Base-by-base conservation (phyloP, 2,329 filamentous ascomycete species). In the Endothia cerciana region DNA sequence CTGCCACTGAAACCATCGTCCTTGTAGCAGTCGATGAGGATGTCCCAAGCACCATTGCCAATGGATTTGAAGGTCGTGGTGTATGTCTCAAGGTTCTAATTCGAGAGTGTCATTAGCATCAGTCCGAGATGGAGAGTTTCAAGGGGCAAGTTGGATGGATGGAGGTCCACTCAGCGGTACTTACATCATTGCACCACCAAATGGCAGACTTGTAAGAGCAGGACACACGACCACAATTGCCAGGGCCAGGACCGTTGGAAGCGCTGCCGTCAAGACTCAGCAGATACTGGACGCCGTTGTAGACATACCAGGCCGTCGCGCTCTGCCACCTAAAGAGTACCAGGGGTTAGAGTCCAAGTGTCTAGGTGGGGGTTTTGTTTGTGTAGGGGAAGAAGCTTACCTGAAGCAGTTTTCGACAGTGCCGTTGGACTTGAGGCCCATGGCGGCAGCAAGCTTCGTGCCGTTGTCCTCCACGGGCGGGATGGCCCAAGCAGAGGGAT, bases 151-250 rank as follows among this genome's bases (percentile, higher is more conserved):
- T 4, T 19, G 49, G 25, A 8, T 30, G 5, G 10, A 17, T 28
- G 49, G 25, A 22, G 3, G 5, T 28, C 22, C 15, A 11, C 22
- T 51, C 7, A 2, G 22, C 4, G 25, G 13, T 7, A 40, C 45
- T 51, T 49, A 61, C 45, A 6, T 61, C 59, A 25, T 61, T 61
- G 43, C 59, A 61, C 59, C 59, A 61, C 59, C 63, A 65, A 13
- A 65, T 61, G 11, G 58, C 63, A 3, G 63, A 36, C 1, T 43
- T 25, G 13, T 19, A 38, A 13, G 58, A 49, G 40, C 63, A 65
- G 4, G 63, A 65, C 15, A 65, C 63, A 22, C 63, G 63, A 4
- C 49, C 63, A 17, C 63, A 65, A 4, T 45, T 36, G 33, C 58
- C 30, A 1, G 63, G 63, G 15, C 63, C 49, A 25, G 63, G 63